A percentile compares a stretch with the other conserved stretches of the same genome.
Evolutionary conservation across 495 filamentous ascomycete species (phyloP).

Genomic region (Xylaria venustula): DNA sequence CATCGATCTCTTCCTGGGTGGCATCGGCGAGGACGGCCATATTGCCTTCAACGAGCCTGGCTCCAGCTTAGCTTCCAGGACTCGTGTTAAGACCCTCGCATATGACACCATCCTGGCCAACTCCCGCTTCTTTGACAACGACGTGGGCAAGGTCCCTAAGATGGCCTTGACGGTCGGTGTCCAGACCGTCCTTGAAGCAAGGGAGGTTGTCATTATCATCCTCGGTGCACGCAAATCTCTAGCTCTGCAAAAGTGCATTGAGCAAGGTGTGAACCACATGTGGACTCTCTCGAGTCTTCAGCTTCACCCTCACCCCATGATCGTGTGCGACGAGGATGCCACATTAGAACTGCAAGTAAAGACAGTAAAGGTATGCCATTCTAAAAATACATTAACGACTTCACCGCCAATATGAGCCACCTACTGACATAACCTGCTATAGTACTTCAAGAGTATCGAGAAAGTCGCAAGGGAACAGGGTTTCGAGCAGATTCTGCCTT

Average conservation of each 20-base stretch:
- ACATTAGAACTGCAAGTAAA: conserved; percentile 82
- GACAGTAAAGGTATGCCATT: conserved; percentile 67
- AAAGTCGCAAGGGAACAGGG: conserved; percentile 54
- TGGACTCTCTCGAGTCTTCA: conserved; percentile 82
- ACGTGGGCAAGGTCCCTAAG: conserved; percentile 69
- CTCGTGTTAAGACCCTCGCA: conserved; percentile 80
- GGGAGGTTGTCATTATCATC: conserved; percentile 80
- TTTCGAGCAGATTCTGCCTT: conserved; percentile 59
- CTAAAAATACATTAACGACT: neutral
- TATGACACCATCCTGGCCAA: conserved; percentile 87
- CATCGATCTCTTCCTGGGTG: conserved; percentile 83
- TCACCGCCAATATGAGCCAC: neutral
- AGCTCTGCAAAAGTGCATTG: conserved; percentile 78
- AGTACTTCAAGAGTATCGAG: conserved; percentile 72
- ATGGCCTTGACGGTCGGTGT: conserved; percentile 87
- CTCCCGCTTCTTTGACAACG: conserved; percentile 76
- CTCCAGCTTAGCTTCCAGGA: conserved; percentile 73
- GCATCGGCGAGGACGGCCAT: conserved; percentile 83
- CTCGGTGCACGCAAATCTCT: conserved; percentile 78
- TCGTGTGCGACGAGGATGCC: conserved; percentile 83
- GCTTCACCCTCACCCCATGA: conserved; percentile 73
- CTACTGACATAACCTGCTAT: conserved; percentile 4
- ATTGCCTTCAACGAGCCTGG: conserved; percentile 91
- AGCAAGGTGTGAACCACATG: conserved; percentile 84
- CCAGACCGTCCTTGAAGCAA: conserved; percentile 78